phyloP scores from a whole-genome alignment of 2,329 filamentous ascomycete genomes.

The Mycocentrospora acerina region DNA sequence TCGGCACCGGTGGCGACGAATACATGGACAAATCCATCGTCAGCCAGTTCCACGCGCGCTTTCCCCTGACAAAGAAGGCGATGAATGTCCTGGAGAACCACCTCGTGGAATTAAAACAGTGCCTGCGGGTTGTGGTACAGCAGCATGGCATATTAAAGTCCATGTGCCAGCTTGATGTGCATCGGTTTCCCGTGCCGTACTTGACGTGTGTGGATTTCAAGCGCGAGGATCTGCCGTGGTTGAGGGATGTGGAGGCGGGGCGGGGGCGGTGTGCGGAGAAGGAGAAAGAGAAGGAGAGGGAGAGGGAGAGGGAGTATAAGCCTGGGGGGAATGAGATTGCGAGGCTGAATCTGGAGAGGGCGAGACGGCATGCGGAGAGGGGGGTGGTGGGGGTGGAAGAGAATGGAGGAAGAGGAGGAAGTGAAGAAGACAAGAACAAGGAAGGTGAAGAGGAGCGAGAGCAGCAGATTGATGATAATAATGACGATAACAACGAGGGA shows the following conservation, averaged over 20 bases:
- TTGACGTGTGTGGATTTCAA: constrained; percentile 49
- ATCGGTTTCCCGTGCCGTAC: constrained; percentile 42
- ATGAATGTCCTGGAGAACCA: constrained; percentile 46
- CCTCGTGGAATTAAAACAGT: constrained; percentile 46
- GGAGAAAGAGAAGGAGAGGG: constrained; percentile 1
- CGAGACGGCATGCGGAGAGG: constrained; percentile 13
- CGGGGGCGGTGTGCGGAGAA: constrained; percentile 11
- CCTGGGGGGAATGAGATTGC: constrained; percentile 33
- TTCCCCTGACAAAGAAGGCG: constrained; percentile 48
- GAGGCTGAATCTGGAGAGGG: constrained; percentile 22
- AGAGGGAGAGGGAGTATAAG: constrained; percentile 20
- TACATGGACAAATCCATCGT: constrained; percentile 47
- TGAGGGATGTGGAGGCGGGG: constrained; percentile 10
- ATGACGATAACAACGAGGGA: too few relatives aligned
- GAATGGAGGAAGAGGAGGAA: constrained; percentile 4
- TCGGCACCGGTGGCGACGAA: constrained; percentile 44
- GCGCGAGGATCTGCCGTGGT: constrained; percentile 47
- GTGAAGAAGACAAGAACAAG: constrained; percentile 11
- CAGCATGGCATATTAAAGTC: constrained; percentile 43
- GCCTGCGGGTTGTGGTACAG: constrained; percentile 44
- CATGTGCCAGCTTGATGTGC: constrained; percentile 43
- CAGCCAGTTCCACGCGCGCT: constrained; percentile 43
- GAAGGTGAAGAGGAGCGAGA: constrained; percentile 5
- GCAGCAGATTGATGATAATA: not conserved
- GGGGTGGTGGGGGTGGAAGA: constrained; percentile 6